Base-by-base conservation (phyloP, 306 rosid species). In the Acacia crassicarpa region DNA sequence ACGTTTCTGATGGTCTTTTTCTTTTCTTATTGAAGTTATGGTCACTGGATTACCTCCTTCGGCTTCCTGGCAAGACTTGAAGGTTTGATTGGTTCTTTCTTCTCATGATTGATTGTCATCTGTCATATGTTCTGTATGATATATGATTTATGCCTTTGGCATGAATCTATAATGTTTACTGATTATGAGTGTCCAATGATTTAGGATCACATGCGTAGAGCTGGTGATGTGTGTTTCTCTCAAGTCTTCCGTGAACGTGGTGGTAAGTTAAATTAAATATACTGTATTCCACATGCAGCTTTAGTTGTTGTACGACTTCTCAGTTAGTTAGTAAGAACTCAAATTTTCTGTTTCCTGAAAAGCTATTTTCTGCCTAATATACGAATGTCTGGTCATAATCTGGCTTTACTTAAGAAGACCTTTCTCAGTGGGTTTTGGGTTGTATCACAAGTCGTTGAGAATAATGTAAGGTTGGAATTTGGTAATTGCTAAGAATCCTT, bases 191-290 rank as follows among this genome's bases (percentile, higher is more conserved):
- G 35, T 65, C 48, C 20, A 8, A 48, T 71, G 10, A 14, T 62
- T 41, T 44, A 91, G 95, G 93, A 91, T 85, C 93, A 91, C 77
- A 89, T 91, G 95, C 95, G 90, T 45, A 88, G 81, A 41, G 98
- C 94, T 79, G 98, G 98, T 51, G 98, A 95, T 75, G 98, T 94
- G 86, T 89, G 97, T 77, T 93, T 93, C 71, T 90, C 97, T 38
- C 94, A 95, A 88, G 98, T 95, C 73, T 93, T 91, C 83, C 93
- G 92, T 9, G 97, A 91, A 49, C 91, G 87, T 82, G 90, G 94
- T 61, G 97, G 97, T 92, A 83, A 88, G 93, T 85, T 44, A 63
- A 74, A 46, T 79, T 27, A 33, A 46, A 67, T 84, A 25, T 43
- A 44, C 12, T 68, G 19, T 32, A 80, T 44, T 54, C 79, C 68